phyloP scores from a whole-genome alignment of 345 rosid genomes.

The Arabis alpina region DNA sequence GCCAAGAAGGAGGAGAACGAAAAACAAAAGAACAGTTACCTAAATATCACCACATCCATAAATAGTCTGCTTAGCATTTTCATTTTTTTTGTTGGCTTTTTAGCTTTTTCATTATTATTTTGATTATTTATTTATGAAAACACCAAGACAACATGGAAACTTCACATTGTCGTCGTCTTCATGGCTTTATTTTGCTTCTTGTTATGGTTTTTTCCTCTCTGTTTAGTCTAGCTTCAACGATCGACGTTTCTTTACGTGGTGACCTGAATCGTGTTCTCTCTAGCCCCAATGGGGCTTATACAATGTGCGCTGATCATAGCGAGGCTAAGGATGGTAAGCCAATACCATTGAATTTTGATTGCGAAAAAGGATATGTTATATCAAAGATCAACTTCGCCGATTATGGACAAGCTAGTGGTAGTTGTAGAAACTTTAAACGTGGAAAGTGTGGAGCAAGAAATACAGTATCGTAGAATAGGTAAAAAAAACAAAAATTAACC shows the following conservation, averaged over 20 bases:
- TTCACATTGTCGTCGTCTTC: constrained; percentile 6
- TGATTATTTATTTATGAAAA: not conserved
- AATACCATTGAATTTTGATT: constrained; percentile 7
- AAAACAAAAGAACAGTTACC: not conserved
- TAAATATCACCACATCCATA: constrained; percentile 1
- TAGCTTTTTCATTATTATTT: not conserved
- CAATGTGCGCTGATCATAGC: constrained; percentile 10
- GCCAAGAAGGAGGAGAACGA: no score
- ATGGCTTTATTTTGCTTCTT: constrained; percentile 8
- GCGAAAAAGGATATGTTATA: constrained; percentile 4
- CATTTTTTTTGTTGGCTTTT: not conserved
- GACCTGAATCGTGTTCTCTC: constrained; percentile 10
- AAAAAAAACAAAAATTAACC: not conserved
- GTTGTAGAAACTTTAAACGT: constrained; percentile 14
- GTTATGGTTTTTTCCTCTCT: not conserved
- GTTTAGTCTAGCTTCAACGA: constrained; percentile 1
- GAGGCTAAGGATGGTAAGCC: constrained; percentile 21
- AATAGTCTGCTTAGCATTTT: not conserved
- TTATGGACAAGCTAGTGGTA: constrained; percentile 23
- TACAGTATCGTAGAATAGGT: constrained; percentile 2
- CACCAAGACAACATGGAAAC: not conserved
- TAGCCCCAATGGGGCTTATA: not conserved
- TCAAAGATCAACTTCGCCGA: constrained; percentile 18
- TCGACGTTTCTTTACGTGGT: not conserved
- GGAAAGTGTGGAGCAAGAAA: constrained; percentile 4